Evolutionary conservation across 1,139 yeast genomes (phyloP).

Genomic region (Pneumocystis wakefieldiae): DNA sequence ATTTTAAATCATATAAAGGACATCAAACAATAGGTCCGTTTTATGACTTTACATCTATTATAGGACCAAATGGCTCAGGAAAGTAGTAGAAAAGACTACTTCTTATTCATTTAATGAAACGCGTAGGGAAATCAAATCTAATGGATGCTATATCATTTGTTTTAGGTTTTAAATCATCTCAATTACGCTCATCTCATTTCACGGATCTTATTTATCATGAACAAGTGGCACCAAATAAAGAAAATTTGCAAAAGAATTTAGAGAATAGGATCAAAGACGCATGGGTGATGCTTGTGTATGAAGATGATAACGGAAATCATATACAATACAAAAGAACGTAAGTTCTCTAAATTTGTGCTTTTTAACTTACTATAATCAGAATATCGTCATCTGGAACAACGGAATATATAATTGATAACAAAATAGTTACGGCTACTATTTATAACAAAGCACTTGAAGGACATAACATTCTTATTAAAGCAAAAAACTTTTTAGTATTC

Average conservation of each 20-base stretch:
- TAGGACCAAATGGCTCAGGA: conserved; percentile 76
- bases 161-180: conserved; percentile 65
- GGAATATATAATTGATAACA: conserved; percentile 53
- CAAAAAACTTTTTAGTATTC: conserved; percentile 81
- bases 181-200: conserved; percentile 59
- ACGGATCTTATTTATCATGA: conserved; percentile 75
- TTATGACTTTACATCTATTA: conserved; percentile 68
- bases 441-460: conserved; percentile 52
- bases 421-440: conserved; percentile 45
- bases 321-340: conserved; percentile 13
- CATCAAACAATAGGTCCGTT: conserved; percentile 55
- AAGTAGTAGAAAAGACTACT: neutral
- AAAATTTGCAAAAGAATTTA: conserved; percentile 17
- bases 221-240: conserved; percentile 25
- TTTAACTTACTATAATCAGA: conserved; percentile 5
- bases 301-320: conserved; percentile 35
- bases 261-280: conserved; percentile 43
- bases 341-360: neutral
- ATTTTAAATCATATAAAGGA: conserved; percentile 85
- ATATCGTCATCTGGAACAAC: conserved; percentile 46
- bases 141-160: conserved; percentile 98
- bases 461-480: conserved; percentile 79
- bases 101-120: neutral
- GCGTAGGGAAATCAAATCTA: conserved; percentile 87
- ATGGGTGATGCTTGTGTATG: conserved; percentile 68